Percentiles rank a stretch among this genome's conserved stretches.
Evolutionary conservation across 1,284 basidiomycete genomes (phyloP).

Genomic region (Apiotrichum porosum): DNA sequence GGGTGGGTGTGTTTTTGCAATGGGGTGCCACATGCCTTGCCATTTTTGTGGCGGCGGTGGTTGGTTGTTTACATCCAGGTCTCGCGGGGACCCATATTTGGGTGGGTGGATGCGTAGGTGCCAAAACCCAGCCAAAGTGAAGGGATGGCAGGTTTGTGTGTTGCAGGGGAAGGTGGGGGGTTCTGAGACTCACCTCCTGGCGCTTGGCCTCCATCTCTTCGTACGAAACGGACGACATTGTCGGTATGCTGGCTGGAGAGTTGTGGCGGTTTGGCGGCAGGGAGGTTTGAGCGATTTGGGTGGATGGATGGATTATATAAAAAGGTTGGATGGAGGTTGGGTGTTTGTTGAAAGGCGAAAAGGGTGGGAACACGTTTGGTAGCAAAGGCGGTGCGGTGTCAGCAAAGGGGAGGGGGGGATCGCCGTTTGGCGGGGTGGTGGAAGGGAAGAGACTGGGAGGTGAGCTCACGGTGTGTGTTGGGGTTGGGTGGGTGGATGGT

Average conservation of each 20-base stretch:
- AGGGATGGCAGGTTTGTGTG: not conserved
- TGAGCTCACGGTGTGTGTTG: too few relatives aligned
- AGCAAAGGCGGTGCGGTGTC: not conserved
- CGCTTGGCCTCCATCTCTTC: conserved; percentile 48
- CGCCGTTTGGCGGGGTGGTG: not conserved
- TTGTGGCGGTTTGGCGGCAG: not conserved
- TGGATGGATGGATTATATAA: conserved; percentile 6
- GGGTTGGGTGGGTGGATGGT: too few relatives aligned
- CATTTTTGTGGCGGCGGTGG: not conserved
- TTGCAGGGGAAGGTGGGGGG: not conserved
- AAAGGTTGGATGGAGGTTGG: not conserved
- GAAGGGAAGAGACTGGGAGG: too few relatives aligned
- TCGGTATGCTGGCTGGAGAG: not conserved
- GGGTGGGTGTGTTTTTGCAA: not conserved
- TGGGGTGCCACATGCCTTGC: not conserved
- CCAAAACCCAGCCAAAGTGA: too few relatives aligned
- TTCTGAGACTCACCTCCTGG: conserved; percentile 35
- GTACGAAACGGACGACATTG: conserved; percentile 31
- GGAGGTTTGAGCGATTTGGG: conserved; percentile 9
- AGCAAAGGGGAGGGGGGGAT: not conserved
- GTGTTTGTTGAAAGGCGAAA: not conserved
- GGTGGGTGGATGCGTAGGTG: not conserved
- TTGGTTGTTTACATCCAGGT: not conserved
- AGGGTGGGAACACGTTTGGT: not conserved
- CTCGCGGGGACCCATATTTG: too few relatives aligned